Percentiles rank a stretch among this genome's conserved stretches.
Conservation (phyloP, 2,329 filamentous ascomycete genomes). For the Sordariomycetes sp. region DNA sequence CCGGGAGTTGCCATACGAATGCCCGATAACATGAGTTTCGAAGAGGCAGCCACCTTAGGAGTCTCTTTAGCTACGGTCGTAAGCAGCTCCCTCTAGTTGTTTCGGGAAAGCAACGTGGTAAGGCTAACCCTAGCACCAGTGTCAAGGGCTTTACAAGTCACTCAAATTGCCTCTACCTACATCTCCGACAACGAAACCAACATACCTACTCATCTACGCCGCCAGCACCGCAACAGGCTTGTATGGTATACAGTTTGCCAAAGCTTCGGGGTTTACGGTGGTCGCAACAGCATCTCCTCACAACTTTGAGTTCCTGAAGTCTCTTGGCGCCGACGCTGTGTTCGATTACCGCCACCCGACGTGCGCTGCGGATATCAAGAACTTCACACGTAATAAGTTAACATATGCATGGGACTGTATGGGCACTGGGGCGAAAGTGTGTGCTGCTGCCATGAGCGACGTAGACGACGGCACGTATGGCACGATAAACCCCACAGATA, state of each 20-base stretch:
- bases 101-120: too few species aligned
- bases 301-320: slow-evolving; percentile 24
- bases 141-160: slow-evolving; percentile 36
- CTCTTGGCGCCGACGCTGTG: slow-evolving; percentile 32
- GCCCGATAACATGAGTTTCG: slow-evolving; percentile 32
- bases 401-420: slow-evolving; percentile 12
- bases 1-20: slow-evolving; percentile 32
- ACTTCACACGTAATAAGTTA: slow-evolving; percentile 11
- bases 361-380: slow-evolving; percentile 14
- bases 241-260: slow-evolving; percentile 35
- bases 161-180: slow-evolving; percentile 36
- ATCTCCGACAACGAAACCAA: slow-evolving; percentile 21
- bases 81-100: too few species aligned
- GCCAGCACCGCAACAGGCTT: slow-evolving; percentile 47
- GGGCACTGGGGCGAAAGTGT: slow-evolving; percentile 14
- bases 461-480: slow-evolving; percentile 2
- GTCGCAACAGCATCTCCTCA: slow-evolving; percentile 27
- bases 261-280: slow-evolving; percentile 27
- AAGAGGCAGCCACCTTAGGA: slow-evolving; percentile 33
- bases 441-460: background rate
- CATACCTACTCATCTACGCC: slow-evolving; percentile 33
- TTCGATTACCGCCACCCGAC: slow-evolving; percentile 33
- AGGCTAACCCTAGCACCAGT: too few species aligned
- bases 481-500: too few species aligned
- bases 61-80: slow-evolving; percentile 29